Evolutionary conservation across 2,329 filamentous ascomycete species (phyloP), one percentile per base, ranked within the genome.

Genomic region (Fonsecaea pedrosoi): DNA sequence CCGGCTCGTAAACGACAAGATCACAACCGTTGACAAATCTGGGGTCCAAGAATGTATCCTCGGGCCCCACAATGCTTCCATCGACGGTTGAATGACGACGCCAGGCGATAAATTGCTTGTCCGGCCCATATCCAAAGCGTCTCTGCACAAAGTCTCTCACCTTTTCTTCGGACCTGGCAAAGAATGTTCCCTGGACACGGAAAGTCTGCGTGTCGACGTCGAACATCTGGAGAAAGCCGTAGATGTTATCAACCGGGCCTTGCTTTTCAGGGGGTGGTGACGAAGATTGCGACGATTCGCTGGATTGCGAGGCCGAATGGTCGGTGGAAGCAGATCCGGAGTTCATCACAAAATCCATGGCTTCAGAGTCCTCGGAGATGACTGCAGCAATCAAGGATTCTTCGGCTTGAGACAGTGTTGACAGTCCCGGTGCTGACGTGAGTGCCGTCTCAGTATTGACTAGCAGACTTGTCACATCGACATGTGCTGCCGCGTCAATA

Each of bases 191-290:
- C 12, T 79, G 73, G 2, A 78, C 78, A 7, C 72, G 74, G 15
- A 84, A 73, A 0, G 72, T 76, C 69, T 84, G 82, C 9, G 77
- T 77, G 32, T 85, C 81, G 13, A 82, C 78, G 65, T 87, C 83
- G 69, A 84, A 86, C 5, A 83, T 71, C 66, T 87, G 83, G 54
- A 87, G 75, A 68, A 83, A 82, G 67, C 81, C 82, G 63, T 82
- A 83, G 13, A 79, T 74, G 62, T 81, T 66, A 40, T 64, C 56
- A 21, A 69, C 60, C 13, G 60, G 55, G 21, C 54, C 38, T 21
- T 50, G 37, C 50, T 56, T 54, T 38, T 64, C 54, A 54, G 58
- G 34, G 5, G 60, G 38, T 9, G 57, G 48, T 21, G 60, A 35
- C 34, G 53, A 65, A 25, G 69, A 48, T 25, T 59, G 48, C 3